A percentile compares a stretch with the other conserved stretches of the same genome.
phyloP scores from a whole-genome alignment of 2,329 filamentous ascomycete species.

The Xylogone sp. region DNA sequence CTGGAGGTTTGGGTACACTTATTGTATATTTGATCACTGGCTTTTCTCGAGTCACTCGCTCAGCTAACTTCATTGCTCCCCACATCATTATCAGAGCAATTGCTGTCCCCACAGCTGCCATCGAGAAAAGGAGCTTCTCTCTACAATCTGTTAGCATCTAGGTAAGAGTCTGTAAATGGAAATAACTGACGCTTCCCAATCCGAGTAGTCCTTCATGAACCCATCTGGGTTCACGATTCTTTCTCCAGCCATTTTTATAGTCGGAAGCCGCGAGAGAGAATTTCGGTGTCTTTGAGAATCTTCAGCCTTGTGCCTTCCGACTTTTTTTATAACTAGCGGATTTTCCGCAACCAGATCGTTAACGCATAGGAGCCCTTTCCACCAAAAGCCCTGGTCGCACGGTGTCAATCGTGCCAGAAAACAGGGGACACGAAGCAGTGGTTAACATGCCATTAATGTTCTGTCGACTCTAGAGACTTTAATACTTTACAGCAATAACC shows the following conservation, averaged over 20 bases:
- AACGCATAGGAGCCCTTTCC: background rate
- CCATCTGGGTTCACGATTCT: background rate
- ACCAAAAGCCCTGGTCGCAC: background rate
- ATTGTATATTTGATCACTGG: slow-evolving; percentile 56
- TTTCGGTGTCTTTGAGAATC: background rate
- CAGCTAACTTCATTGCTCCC: slow-evolving; percentile 12
- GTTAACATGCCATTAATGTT: too few relatives aligned
- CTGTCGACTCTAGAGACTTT: too few relatives aligned
- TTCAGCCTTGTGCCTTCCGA: background rate
- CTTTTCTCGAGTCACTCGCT: slow-evolving; percentile 27
- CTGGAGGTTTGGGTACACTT: slow-evolving; percentile 56
- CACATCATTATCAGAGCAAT: slow-evolving; percentile 20
- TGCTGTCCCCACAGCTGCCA: slow-evolving; percentile 13
- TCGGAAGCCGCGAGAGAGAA: background rate
- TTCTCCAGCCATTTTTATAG: background rate
- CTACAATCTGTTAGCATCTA: slow-evolving; percentile 14
- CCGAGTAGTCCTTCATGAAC: background rate
- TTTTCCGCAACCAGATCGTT: background rate
- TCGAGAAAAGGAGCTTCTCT: slow-evolving; percentile 14
- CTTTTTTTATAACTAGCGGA: background rate
- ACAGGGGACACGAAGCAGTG: too few relatives aligned
- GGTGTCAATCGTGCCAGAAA: too few relatives aligned
- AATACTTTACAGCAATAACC: too few relatives aligned
- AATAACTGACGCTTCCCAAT: background rate
- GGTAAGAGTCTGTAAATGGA: background rate